Percentiles rank a stretch among this genome's conserved stretches.
Evolutionary conservation across 805 yeast genomes (phyloP).

Genomic region (Tetrapisispora namnaoensis): DNA sequence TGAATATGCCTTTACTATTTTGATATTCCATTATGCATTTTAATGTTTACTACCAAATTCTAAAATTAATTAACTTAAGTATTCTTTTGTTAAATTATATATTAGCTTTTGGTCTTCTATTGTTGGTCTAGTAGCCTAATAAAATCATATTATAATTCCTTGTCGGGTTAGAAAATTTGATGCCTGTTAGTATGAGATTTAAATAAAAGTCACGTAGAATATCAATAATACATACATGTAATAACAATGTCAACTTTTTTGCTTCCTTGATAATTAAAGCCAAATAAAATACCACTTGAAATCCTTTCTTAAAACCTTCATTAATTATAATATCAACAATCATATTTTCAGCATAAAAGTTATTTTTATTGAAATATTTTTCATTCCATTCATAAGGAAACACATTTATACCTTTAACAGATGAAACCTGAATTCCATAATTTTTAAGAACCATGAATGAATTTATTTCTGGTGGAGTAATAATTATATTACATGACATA

Average conservation of each 20-base stretch:
- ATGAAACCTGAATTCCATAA: conserved; percentile 21
- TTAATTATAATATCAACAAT: conserved; percentile 61
- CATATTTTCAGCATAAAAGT: conserved; percentile 47
- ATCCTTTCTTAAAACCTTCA: conserved; percentile 58
- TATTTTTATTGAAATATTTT: conserved; percentile 5
- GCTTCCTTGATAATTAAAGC: conserved; percentile 43
- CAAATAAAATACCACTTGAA: conserved; percentile 56
- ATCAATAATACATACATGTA: conserved; percentile 18
- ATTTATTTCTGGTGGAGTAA: conserved; percentile 17
- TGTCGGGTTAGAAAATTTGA: not conserved
- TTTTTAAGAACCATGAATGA: conserved; percentile 16
- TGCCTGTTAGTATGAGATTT: not conserved
- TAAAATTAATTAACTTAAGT: not conserved
- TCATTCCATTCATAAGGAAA: conserved; percentile 15
- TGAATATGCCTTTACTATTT: too few relatives aligned
- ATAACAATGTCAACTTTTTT: conserved; percentile 24
- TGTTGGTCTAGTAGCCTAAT: conserved; percentile 13
- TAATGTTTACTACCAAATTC: too few relatives aligned
- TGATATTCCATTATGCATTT: too few relatives aligned
- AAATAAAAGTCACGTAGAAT: not conserved
- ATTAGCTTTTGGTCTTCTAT: conserved; percentile 19
- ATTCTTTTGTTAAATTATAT: conserved; percentile 16
- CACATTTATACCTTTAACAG: conserved; percentile 15
- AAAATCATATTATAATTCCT: not conserved
- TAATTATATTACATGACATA: not conserved